Base-by-base conservation (phyloP, 2,329 filamentous ascomycete species). In the Aspergillus glaucus region DNA sequence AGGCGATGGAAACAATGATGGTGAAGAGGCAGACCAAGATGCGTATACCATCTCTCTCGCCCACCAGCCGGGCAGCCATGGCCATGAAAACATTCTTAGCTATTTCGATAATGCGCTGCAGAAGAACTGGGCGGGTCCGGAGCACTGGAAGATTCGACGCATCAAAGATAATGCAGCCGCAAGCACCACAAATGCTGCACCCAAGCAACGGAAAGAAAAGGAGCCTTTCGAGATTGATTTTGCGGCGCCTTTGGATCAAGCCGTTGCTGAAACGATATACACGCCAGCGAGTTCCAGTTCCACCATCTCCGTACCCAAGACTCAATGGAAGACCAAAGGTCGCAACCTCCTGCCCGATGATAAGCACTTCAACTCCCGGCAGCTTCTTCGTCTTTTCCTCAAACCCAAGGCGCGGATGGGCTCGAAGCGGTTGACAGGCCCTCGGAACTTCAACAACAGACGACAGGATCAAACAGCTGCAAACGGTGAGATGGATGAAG, bases 71-170 rank as follows among this genome's bases (percentile, higher is more conserved):
- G 77, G 78, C 45, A 88, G 88, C 50, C 72, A 71, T 40, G 75
- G 86, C 66, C 90, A 96, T 64, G 89, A 97, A 59, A 92, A 95
- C 61, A 95, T 98, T 50, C 79, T 98, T n/a, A 87, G 88, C 63
- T 98, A 97, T 73, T 98, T 98, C 64, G 93, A 98, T 67, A 89
- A 95, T 62, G 91, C 92, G 2, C 74, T 97, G 40, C 88, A 93
- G 65, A 97, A 95, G 78, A 96, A 96, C 62, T 98, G 93, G 92
- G 86, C 87, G 5, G 94, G 90, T 44, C 92, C 93, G n/a, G 93
- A 97, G 67, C 93, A 98, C 70, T 98, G 93, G 93, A 86, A 92
- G 57, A 97, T 98, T 64, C 81, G 88, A 54, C 89, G 90, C 63
- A 93, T 98, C 68, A 97, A 97, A 60, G 80, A 84, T 48, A 75